Base-by-base conservation (phyloP, 1,139 yeast species). In the Meyerozyma elateridarum region DNA sequence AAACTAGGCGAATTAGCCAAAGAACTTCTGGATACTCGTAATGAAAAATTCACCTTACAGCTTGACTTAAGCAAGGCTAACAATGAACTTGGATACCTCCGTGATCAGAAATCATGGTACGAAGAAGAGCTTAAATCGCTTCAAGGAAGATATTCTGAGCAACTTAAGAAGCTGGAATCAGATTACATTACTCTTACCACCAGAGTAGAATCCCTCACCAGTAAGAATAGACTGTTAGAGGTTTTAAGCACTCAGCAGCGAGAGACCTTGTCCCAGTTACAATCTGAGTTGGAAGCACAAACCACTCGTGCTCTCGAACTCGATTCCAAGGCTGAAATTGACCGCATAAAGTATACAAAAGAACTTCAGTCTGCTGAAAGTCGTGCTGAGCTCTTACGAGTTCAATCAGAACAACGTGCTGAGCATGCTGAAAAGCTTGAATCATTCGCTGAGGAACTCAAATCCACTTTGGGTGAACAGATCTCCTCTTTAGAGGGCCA, bases 321-420 rank as follows among this genome's bases (percentile, higher is more conserved):
- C 13, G 57, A 54, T 31, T 46, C 52, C 5, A 51, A 54, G 25
- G 42, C 40, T 22, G 64, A 61, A 30, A 41, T 51, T 12, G 60
- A 53, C 30, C 76, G 73, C 39, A 73, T 75, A 19, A 76, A 73
- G 27, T 78, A 76, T 45, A 56, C 76, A 27, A 72, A 71, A 33
- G 95, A 85, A 46, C 61, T 83, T 48, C 57, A 75, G 2, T 59
- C 76, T 22, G 87, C 82, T 51, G 79, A 79, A 37, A 76, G 85
- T 31, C 56, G 80, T 24, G 64, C 77, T 2, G 76, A 73, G 29
- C 61, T 84, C 13, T 65, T 85, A 39, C 77, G 80, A 34, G 45
- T 61, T 7, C 71, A 74, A 64, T 59, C 70, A 6, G 50, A 56
- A 1, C 79, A 76, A 38, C 56, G 72, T 19, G 57, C 56, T 25